Percentiles rank a stretch among this genome's conserved stretches.
Evolutionary conservation across 2,329 filamentous ascomycete genomes (phyloP).

Genomic region (Knufia fluminis): DNA sequence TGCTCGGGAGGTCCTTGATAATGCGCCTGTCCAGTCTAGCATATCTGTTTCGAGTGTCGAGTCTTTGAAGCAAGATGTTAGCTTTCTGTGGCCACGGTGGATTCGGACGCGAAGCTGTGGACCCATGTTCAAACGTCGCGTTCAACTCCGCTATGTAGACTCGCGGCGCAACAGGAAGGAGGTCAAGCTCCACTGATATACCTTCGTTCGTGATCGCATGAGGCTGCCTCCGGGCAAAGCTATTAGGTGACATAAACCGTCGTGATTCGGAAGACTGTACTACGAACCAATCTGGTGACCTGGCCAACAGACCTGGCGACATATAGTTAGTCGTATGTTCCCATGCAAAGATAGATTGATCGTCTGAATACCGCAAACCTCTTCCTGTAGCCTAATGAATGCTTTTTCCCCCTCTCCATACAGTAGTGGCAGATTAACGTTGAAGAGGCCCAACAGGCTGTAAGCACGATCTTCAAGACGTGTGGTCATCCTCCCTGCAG

Average conservation of each 20-base stretch:
- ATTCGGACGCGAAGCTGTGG: neutral
- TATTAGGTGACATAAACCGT: neutral
- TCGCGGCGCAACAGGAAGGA: neutral
- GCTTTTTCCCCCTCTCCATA: neutral
- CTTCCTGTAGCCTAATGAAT: neutral
- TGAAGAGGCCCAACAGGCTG: neutral
- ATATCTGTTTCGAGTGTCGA: no score
- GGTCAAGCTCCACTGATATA: neutral
- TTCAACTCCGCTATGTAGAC: neutral
- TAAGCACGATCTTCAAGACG: neutral
- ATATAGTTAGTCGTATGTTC: neutral
- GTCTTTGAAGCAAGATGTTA: no score
- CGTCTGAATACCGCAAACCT: neutral
- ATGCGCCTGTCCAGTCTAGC: no score
- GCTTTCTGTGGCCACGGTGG: neutral
- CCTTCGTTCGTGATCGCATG: neutral
- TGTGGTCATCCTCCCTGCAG: neutral
- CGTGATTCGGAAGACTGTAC: neutral
- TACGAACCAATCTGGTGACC: neutral
- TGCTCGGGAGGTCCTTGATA: no score
- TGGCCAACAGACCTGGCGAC: neutral
- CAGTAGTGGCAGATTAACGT: neutral
- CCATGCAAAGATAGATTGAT: neutral
- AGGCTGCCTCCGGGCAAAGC: neutral
- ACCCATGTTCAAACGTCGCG: neutral